phyloP scores from a whole-genome alignment of 2,329 filamentous ascomycete species.

The Talaromyces piceae region DNA sequence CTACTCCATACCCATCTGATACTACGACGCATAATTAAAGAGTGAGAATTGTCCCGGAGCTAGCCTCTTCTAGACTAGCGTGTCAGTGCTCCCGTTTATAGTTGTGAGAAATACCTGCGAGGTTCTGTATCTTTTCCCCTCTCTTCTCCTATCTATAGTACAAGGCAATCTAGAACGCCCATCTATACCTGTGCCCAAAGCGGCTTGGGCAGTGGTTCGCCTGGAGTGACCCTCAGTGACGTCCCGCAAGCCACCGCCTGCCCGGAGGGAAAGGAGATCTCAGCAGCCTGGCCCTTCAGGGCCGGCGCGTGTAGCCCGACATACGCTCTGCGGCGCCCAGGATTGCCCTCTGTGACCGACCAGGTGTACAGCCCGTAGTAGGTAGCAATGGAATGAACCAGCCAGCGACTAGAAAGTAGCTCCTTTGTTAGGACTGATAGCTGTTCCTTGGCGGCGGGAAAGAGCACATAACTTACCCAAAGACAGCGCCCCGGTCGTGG shows the following conservation, averaged over 20 bases:
- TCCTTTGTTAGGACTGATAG: no score
- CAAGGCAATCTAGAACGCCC: background rate
- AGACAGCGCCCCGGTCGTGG: constrained; percentile 67
- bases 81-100: no score
- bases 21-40: no score
- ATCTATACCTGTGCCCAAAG: constrained; percentile 29
- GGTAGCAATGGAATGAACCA: constrained; percentile 82
- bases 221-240: constrained; percentile 24
- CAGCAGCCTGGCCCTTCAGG: constrained; percentile 19
- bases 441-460: constrained; percentile 12
- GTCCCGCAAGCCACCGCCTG: constrained; percentile 18
- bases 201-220: constrained; percentile 30
- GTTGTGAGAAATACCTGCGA: no score
- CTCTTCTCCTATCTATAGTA: background rate
- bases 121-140: no score
- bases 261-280: constrained; percentile 17
- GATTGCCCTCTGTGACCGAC: constrained; percentile 65
- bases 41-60: no score
- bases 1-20: no score
- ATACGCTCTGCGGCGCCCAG: constrained; percentile 71
- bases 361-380: constrained; percentile 87
- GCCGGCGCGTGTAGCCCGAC: constrained; percentile 54
- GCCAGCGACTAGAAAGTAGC: constrained; percentile 69
- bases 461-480: constrained; percentile 61
- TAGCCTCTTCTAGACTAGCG: no score